Conservation (phyloP, 2,329 filamentous ascomycete species). For the Sclerotinia spermophila region DNA sequence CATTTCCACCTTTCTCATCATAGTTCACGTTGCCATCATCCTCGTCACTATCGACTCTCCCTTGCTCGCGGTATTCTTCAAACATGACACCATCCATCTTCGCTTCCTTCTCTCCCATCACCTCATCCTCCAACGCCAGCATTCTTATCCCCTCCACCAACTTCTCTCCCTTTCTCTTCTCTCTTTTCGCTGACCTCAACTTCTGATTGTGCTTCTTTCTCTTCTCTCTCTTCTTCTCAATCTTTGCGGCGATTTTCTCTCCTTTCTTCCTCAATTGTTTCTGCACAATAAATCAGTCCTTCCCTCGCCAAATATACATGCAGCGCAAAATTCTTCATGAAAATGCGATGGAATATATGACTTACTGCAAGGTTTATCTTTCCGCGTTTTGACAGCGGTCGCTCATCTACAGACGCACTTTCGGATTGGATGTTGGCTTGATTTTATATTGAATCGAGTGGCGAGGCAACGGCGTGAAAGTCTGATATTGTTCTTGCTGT, state of each 20-base stretch:
- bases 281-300: not conserved
- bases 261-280: not conserved
- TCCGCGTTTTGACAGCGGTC: accelerated
- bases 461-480: not conserved
- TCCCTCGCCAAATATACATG: no score
- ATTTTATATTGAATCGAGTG: not conserved
- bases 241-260: not conserved
- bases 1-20: not conserved
- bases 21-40: not conserved
- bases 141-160: not conserved
- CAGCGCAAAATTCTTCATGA: not conserved
- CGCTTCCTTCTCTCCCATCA: not conserved
- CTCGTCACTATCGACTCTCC: not conserved
- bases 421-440: not conserved
- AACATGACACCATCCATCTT: not conserved
- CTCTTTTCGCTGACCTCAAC: not conserved
- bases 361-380: not conserved
- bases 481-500: not conserved
- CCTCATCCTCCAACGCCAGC: not conserved
- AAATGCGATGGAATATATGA: not conserved
- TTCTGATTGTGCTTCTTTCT: not conserved
- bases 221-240: not conserved
- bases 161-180: not conserved
- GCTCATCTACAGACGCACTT: not conserved
- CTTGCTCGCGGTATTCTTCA: not conserved